Evolutionary conservation across 768 basidiomycete genomes (phyloP).

Genomic region (Amanita pseudoporphyria): DNA sequence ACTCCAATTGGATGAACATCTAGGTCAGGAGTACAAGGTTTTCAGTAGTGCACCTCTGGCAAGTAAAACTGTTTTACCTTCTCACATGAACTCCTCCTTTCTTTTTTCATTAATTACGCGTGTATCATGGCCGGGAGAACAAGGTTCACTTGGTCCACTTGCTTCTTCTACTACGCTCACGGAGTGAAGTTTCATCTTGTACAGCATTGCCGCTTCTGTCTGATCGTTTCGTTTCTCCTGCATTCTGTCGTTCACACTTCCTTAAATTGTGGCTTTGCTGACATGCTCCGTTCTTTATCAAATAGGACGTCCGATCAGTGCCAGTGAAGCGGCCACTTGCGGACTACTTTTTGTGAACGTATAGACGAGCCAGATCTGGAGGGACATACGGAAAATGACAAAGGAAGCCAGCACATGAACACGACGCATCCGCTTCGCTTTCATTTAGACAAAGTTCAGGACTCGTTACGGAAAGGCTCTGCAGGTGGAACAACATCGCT

Average conservation of each 20-base stretch:
- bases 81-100: conserved; percentile 3
- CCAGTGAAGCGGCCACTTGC: conserved; percentile 80
- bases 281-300: conserved; percentile 6
- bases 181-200: conserved; percentile 2
- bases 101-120: conserved; percentile 4
- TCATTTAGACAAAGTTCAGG: neutral
- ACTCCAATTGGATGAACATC: conserved; percentile 85
- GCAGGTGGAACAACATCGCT: neutral
- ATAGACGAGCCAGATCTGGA: neutral
- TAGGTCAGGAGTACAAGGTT: conserved; percentile 93
- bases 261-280: neutral
- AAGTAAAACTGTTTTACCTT: conserved; percentile 20
- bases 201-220: neutral
- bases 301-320: conserved; percentile 70
- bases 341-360: conserved; percentile 73
- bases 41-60: conserved; percentile 87
- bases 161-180: neutral
- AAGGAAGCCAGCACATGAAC: neutral
- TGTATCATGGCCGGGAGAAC: neutral
- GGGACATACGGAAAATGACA: neutral
- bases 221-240: conserved; percentile 1
- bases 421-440: neutral
- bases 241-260: conserved; percentile 7
- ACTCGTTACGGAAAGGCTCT: neutral
- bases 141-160: neutral